Base-by-base conservation (phyloP, 768 basidiomycete genomes). In the Collybia sp. region DNA sequence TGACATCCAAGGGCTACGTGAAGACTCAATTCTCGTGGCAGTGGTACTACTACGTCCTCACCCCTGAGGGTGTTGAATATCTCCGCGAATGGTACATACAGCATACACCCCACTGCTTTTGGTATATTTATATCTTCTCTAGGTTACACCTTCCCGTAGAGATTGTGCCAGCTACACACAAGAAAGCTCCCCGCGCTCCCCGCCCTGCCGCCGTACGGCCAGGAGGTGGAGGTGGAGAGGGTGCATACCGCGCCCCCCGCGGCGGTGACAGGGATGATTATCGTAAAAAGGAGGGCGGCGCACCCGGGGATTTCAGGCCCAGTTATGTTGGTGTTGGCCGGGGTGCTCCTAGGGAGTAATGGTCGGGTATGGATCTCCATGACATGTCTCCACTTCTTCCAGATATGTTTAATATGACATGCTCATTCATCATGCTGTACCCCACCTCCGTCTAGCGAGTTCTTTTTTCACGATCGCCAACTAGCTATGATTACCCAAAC, bases 21-120 rank as follows among this genome's bases (percentile, higher is more conserved):
- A 97, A 97, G 83, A 99, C 96, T 57, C 95, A 93, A 65, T 98
- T 98, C 79, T 93, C 88, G 41, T 99, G 96, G 96, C 93, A 97
- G 64, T 96, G 83, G 79, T 99, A 96, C 73, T 99, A 98, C 75
- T 99, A 98, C 73, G 80, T 83, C 61, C 79, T 99, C 62, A 99
- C 94, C 58, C 85, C 92, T 43, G 96, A 98, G 69, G 96, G 96
- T 61, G 85, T 98, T 53, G 93, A 95, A 57, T 95, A 88, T 73
- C 88, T 98, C 68, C 86, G 95, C 53, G 93, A 95, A 71, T 93
- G 86, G 76, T 77, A 54, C 56, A 73, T 65, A 1, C 30, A 13
- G 46, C 3, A 18, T 16, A 42, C 11, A 42, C 5, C 44, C 30
- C 10, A 15, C 40, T 43, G 12, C 37, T 10, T 34, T 20, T 12